phyloP scores from a whole-genome alignment of 2,329 filamentous ascomycete species.

The Conoideocrella luteorostrata region DNA sequence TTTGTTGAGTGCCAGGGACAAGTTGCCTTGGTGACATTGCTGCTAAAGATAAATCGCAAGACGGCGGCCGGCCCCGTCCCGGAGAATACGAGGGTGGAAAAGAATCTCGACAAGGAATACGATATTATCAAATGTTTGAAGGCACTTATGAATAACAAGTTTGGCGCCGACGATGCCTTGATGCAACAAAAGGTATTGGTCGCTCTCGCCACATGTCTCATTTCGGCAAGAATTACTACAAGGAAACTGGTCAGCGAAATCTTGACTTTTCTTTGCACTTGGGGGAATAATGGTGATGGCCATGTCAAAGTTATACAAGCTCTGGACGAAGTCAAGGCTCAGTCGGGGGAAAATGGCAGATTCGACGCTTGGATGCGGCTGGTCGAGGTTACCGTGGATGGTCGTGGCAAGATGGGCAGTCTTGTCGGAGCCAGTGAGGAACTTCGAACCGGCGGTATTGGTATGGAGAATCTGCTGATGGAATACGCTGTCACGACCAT shows the following conservation, averaged over 20 bases:
- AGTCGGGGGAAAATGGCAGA: constrained; percentile 85
- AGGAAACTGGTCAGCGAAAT: constrained; percentile 94
- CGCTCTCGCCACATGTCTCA: constrained; percentile 77
- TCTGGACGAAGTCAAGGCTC: constrained; percentile 82
- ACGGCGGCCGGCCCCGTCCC: constrained; percentile 67
- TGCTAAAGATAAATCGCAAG: constrained; percentile 88
- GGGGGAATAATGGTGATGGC: constrained; percentile 75
- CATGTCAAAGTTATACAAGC: constrained; percentile 92
- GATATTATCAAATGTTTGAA: constrained; percentile 98
- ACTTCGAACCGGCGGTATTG: constrained; percentile 89
- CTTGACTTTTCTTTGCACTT: constrained; percentile 91
- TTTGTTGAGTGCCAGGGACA: constrained; percentile 98
- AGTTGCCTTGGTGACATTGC: constrained; percentile 87
- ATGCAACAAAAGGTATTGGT: constrained; percentile 85
- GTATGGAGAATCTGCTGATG: constrained; percentile 98
- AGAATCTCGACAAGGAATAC: constrained; percentile 85
- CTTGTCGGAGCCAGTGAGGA: constrained; percentile 95
- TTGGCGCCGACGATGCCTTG: constrained; percentile 92
- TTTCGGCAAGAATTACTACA: constrained; percentile 83
- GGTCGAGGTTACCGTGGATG: constrained; percentile 93
- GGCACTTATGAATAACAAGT: constrained; percentile 98
- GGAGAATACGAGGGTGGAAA: constrained; percentile 55
- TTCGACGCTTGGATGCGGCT: constrained; percentile 99
- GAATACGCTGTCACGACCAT: constrained; percentile 95
- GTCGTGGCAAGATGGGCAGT: constrained; percentile 97